Percentiles rank a stretch among this genome's conserved stretches.
Evolutionary conservation across 148 eudicot species (phyloP).

Genomic region (Mesembryanthemum crystallinum): DNA sequence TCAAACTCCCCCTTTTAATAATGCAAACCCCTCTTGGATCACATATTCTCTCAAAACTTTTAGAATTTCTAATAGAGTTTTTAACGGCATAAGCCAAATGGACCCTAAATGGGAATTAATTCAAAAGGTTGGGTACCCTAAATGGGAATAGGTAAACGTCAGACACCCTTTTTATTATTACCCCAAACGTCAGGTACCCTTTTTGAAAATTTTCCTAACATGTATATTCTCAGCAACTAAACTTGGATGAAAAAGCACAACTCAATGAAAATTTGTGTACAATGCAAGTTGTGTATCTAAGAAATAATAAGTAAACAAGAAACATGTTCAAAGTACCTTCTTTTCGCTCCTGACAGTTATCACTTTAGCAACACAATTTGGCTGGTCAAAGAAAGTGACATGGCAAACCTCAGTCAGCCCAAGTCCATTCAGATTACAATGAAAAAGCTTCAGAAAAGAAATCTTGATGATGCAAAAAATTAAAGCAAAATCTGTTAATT

Average conservation of each 20-base stretch:
- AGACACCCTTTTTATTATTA: too few species aligned
- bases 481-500: not conserved
- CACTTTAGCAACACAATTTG: conserved; percentile 70
- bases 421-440: conserved; percentile 5
- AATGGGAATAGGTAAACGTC: too few species aligned
- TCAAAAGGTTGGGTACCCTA: too few species aligned
- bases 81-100: too few species aligned
- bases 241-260: not conserved
- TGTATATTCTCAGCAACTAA: not conserved
- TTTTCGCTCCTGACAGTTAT: conserved; percentile 58
- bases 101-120: too few species aligned
- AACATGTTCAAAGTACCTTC: conserved; percentile 49
- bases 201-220: too few species aligned
- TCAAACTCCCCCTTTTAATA: too few species aligned
- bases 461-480: not conserved
- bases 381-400: conserved; percentile 44
- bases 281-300: not conserved
- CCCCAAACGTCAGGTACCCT: too few species aligned
- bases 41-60: too few species aligned
- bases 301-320: not conserved
- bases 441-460: not conserved
- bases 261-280: not conserved
- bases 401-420: conserved; percentile 19
- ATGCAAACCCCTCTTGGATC: too few species aligned
- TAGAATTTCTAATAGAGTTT: too few species aligned